Base-by-base conservation (phyloP, 768 basidiomycete species). In the Crassisporium funariophilum region DNA sequence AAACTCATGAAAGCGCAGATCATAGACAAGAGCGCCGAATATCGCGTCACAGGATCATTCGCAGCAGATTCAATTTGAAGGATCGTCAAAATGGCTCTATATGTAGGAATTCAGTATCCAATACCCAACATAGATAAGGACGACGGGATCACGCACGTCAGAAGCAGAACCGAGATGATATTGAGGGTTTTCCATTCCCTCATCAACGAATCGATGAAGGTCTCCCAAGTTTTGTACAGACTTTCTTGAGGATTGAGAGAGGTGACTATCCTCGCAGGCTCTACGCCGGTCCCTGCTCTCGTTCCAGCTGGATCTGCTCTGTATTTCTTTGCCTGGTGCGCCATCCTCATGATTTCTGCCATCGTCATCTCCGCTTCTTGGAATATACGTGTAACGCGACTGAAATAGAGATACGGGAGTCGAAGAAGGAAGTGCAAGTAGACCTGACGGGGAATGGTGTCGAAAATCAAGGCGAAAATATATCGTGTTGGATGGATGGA, bases 331-430 rank as follows among this genome's bases (percentile, higher is more conserved):
- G 44, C 34, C n/a, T 56, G 57, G 31, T 74, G 62, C 1, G 60
- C 62, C 66, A 73, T 70, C 33, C 62, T 50, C 24, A 73, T 67
- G 16, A 87, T 70, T 49, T 86, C 79, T 8, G 76, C 75, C 53
- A 74, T 70, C 46, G 75, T 80, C 41, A 85, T 62, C 25, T 84
- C 76, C 2, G 83, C 83, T 31, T 82, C 79, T 47, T 79, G 76
- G 43, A 85, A 86, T 19, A 86, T 73, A 16, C 76, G 72, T 2
- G 77, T 74, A 7, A 87, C 83, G 1, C 85, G 76, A 5, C 81
- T 76, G 60, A 83, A 85, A 57, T 87, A 87, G n/a, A 86, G 60
- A 6, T 76, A 73, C 1, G 85, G 84, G 8, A 86, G 70, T n/a
- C 77, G 73, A 11, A 86, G 65, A 2, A 86, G 73, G 9, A 62